A percentile compares a stretch with the other conserved stretches of the same genome.
phyloP scores from a whole-genome alignment of 495 filamentous ascomycete genomes.

The Aspergillus haitiensis region DNA sequence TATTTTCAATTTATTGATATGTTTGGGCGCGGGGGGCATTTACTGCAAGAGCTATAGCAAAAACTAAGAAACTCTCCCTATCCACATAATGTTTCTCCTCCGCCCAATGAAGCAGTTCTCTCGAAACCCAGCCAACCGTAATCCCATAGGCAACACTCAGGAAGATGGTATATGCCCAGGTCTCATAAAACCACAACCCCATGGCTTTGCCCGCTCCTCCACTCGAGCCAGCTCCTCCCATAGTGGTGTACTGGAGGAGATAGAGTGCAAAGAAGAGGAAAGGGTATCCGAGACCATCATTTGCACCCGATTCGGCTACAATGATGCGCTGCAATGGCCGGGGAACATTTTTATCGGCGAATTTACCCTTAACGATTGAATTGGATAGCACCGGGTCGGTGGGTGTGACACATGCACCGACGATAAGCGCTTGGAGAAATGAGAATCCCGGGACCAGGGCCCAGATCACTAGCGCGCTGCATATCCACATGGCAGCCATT shows the following conservation, averaged over 20 bases:
- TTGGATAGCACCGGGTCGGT: constrained; percentile 91
- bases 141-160: constrained; percentile 77
- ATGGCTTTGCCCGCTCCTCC: constrained; percentile 69
- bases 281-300: constrained; percentile 92
- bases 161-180: constrained; percentile 80
- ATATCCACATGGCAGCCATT: constrained; percentile 89
- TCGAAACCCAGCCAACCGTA: constrained; percentile 75
- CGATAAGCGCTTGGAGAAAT: constrained; percentile 74
- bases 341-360: constrained; percentile 87
- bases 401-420: constrained; percentile 84
- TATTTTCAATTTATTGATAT: constrained; percentile 12
- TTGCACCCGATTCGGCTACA: constrained; percentile 85
- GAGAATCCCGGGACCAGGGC: constrained; percentile 69
- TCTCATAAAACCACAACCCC: constrained; percentile 82
- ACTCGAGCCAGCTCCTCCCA: constrained; percentile 53
- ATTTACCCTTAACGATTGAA: constrained; percentile 90
- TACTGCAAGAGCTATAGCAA: constrained; percentile 79
- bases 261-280: constrained; percentile 86
- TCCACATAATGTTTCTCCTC: constrained; percentile 83
- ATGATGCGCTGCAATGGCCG: constrained; percentile 81
- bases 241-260: constrained; percentile 70
- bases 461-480: constrained; percentile 75
- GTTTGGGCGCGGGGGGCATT: neutral
- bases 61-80: constrained; percentile 86
- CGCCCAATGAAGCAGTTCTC: constrained; percentile 80